Percentiles rank a stretch among this genome's conserved stretches.
These are phyloP conservation scores for Rutstroemia sydowiana DNA, from an alignment of 2,329 filamentous ascomycete species.

Conservation along the genomic window DNA sequence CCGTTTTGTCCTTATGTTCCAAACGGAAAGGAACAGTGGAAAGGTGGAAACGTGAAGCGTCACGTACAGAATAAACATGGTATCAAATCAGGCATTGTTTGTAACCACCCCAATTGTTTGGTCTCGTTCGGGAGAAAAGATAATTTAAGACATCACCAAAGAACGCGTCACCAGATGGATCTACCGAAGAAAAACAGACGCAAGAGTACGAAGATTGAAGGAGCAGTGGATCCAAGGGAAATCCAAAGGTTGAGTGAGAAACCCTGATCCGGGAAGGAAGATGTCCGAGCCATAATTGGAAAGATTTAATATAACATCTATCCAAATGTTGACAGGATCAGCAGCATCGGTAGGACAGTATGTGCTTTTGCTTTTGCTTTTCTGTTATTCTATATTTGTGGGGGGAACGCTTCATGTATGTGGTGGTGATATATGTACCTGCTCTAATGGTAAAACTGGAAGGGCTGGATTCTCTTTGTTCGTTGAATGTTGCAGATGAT, in stretches of 20 bases:
- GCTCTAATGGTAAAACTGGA: neutral
- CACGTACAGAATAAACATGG: conserved; percentile 23
- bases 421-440: conserved; percentile 2
- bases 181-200: neutral
- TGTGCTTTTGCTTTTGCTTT: too few relatives aligned
- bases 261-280: neutral
- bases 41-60: conserved; percentile 22
- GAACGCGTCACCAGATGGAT: conserved; percentile 18
- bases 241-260: neutral
- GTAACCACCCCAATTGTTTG: conserved; percentile 17
- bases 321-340: too few relatives aligned
- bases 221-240: neutral
- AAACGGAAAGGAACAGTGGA: conserved; percentile 23
- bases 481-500: neutral
- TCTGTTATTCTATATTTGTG: too few relatives aligned
- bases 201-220: neutral
- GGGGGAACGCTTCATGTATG: too few relatives aligned
- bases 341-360: too few relatives aligned
- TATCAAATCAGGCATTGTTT: conserved; percentile 12
- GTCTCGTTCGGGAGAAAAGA: conserved; percentile 21
- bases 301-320: too few relatives aligned
- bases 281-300: too few relatives aligned
- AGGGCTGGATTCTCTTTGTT: neutral
- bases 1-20: conserved; percentile 17
- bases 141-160: conserved; percentile 22